These are phyloP conservation scores for Linum lewisii DNA, from an alignment of 345 rosid genomes.

Conservation along the genomic window DNA sequence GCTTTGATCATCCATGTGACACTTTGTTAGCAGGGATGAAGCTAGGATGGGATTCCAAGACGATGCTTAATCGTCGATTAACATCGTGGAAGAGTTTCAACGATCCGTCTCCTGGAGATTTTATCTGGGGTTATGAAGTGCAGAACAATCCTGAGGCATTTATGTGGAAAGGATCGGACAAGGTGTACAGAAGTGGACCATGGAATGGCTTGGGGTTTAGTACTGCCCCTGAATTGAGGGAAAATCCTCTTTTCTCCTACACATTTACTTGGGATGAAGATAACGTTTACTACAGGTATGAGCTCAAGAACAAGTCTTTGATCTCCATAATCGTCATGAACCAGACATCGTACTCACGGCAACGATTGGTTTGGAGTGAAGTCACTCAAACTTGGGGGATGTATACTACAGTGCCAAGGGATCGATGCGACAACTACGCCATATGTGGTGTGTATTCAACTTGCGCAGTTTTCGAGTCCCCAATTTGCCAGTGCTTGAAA, in stretches of 20 bases:
- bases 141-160: constrained; percentile 4
- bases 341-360: not conserved
- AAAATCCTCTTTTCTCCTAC: not conserved
- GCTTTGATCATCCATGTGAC: constrained; percentile 3
- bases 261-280: not conserved
- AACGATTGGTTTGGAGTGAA: not conserved
- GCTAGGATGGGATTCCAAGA: not conserved
- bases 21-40: constrained; percentile 1
- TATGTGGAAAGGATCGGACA: constrained; percentile 3
- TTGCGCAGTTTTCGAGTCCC: not conserved
- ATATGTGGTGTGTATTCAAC: constrained; percentile 7
- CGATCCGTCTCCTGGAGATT: not conserved
- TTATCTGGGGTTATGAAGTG: not conserved
- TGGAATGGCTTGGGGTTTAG: constrained; percentile 15
- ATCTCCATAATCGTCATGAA: constrained; percentile 4
- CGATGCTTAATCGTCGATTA: not conserved
- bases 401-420: not conserved
- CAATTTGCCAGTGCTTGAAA: constrained; percentile 6
- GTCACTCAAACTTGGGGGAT: not conserved
- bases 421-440: constrained; percentile 7
- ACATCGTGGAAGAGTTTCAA: not conserved
- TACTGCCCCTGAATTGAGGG: constrained; percentile 4
- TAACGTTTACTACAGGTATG: constrained; percentile 1
- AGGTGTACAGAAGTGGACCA: constrained; percentile 4
- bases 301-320: not conserved